These are phyloP conservation scores for Cylindrotheca closterium DNA, from an alignment of 108 stramenopile genomes.

Conservation along the genomic window DNA sequence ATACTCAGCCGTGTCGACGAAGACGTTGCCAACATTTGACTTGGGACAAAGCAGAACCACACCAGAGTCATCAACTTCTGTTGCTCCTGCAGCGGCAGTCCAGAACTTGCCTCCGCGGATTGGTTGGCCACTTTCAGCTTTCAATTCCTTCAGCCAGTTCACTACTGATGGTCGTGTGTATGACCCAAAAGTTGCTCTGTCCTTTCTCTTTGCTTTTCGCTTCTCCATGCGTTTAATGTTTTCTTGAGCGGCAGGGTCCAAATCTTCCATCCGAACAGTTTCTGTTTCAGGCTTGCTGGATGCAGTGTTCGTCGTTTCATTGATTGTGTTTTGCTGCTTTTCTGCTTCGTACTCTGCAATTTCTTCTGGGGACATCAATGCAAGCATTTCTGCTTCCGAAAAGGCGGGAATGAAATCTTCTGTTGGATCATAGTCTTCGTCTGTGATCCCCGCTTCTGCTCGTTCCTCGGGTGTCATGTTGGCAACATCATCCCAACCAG, in stretches of 20 bases:
- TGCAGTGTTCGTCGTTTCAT: not conserved
- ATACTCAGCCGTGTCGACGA: constrained; percentile 61
- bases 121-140: constrained; percentile 59
- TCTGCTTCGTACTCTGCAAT: constrained; percentile 27
- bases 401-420: constrained; percentile 57
- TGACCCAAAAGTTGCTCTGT: constrained; percentile 24
- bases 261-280: constrained; percentile 5
- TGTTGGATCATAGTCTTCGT: constrained; percentile 63
- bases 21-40: constrained; percentile 32
- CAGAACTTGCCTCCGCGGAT: constrained; percentile 84
- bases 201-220: constrained; percentile 12
- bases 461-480: constrained; percentile 24
- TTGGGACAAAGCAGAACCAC: constrained; percentile 73
- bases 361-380: constrained; percentile 60
- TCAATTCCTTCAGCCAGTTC: constrained; percentile 72
- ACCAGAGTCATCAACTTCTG: constrained; percentile 78
- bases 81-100: constrained; percentile 74
- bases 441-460: constrained; percentile 40
- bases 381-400: constrained; percentile 63
- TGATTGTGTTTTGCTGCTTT: not conserved
- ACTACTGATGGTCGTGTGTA: constrained; percentile 64
- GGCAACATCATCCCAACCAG: constrained; percentile 32
- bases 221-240: constrained; percentile 34
- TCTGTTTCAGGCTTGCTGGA: not conserved
- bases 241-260: constrained; percentile 16